A percentile compares a stretch with the other conserved stretches of the same genome.
Conservation (phyloP, 257 asterid genomes). For the Solanum appendiculatum region DNA sequence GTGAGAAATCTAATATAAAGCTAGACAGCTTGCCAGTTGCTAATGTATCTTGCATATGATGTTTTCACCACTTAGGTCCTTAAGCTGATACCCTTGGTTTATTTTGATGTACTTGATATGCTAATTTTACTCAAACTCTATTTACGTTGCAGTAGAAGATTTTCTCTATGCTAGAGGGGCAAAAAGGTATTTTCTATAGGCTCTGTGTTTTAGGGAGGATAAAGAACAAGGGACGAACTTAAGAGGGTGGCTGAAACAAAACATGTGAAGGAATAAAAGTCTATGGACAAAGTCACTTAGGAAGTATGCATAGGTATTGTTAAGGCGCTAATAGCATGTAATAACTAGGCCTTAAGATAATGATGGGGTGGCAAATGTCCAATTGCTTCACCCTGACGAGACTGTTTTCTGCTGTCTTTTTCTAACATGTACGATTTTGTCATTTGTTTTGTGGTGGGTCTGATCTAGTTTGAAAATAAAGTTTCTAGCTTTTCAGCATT, state of each 20-base stretch:
- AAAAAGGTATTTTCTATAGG: neutral
- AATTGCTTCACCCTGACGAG: neutral
- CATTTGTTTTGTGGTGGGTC: neutral
- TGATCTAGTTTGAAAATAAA: neutral
- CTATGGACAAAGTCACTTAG: neutral
- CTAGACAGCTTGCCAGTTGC: neutral
- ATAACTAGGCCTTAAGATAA: neutral
- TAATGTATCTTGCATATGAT: neutral
- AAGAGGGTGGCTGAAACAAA: neutral
- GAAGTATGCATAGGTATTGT: neutral
- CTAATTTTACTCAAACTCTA: neutral
- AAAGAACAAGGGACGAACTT: neutral
- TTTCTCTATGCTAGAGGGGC: neutral
- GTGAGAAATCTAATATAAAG: neutral
- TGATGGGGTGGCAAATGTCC: neutral
- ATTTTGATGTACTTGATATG: neutral
- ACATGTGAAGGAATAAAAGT: neutral
- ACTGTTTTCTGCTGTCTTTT: neutral
- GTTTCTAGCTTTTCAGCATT: neutral
- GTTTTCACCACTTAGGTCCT: neutral
- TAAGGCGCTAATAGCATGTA: neutral
- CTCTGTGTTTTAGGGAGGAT: neutral
- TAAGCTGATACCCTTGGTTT: neutral
- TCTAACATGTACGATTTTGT: neutral
- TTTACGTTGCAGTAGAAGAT: neutral